Percentiles rank a stretch among this genome's conserved stretches.
These are phyloP conservation scores for Acrocalymma vagum DNA, from an alignment of 2,329 filamentous ascomycete genomes.

Conservation along the genomic window DNA sequence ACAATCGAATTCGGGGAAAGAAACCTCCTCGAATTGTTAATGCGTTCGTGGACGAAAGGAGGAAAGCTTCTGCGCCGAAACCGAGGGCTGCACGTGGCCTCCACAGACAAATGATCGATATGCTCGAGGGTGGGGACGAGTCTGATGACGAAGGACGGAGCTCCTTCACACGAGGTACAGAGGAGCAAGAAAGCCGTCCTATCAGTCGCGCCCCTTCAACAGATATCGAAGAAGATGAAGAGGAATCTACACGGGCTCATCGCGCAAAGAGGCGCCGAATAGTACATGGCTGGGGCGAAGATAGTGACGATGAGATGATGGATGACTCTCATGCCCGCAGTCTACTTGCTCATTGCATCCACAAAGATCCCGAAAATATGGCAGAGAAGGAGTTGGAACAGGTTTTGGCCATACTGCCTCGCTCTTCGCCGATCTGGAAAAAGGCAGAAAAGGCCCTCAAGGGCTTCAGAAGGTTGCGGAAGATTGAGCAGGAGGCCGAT, in stretches of 20 bases:
- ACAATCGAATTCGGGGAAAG: slow-evolving; percentile 51
- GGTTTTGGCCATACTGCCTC: slow-evolving; percentile 61
- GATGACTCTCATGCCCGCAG: slow-evolving; percentile 56
- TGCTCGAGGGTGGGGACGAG: slow-evolving; percentile 82
- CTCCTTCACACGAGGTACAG: slow-evolving; percentile 76
- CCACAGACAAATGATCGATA: slow-evolving; percentile 78
- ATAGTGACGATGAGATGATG: slow-evolving; percentile 58
- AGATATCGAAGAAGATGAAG: slow-evolving; percentile 61
- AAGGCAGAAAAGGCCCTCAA: slow-evolving; percentile 69
- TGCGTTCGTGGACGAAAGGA: slow-evolving; percentile 66
- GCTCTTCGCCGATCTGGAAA: slow-evolving; percentile 75
- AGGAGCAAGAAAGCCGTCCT: slow-evolving; percentile 84
- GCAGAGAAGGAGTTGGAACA: slow-evolving; percentile 69
- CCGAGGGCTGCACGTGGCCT: slow-evolving; percentile 74
- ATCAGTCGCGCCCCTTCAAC: slow-evolving; percentile 71
- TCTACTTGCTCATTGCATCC: slow-evolving; percentile 58
- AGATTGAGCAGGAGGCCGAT: slow-evolving; percentile 85
- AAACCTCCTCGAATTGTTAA: slow-evolving; percentile 50
- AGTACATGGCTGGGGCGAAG: slow-evolving; percentile 55
- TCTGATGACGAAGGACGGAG: slow-evolving; percentile 79
- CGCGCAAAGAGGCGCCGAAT: slow-evolving; percentile 56
- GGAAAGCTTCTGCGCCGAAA: slow-evolving; percentile 62
- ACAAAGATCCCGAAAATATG: slow-evolving; percentile 74
- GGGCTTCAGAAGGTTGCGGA: slow-evolving; percentile 69
- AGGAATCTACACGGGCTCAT: slow-evolving; percentile 55